A percentile compares a stretch with the other conserved stretches of the same genome.
phyloP scores from a whole-genome alignment of 768 basidiomycete genomes.

The Pulveroboletus ravenelii region DNA sequence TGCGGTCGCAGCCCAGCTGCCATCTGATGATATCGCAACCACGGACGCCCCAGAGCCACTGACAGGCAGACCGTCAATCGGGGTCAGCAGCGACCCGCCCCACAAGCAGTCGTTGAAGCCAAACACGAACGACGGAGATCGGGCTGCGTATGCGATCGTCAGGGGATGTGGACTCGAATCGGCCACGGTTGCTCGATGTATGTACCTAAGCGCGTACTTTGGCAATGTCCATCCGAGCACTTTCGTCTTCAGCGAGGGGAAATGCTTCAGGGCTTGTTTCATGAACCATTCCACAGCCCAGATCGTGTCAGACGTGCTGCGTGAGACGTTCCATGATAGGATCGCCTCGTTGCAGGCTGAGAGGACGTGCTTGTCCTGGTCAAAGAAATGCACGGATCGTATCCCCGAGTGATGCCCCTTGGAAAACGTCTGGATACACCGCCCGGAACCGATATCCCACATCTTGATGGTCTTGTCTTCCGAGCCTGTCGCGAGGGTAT shows the following conservation, averaged over 20 bases:
- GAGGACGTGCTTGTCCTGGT: slow-evolving; percentile 8
- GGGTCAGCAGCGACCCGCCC: neutral
- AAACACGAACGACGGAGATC: slow-evolving; percentile 9
- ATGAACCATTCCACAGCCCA: neutral
- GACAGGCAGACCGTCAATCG: neutral
- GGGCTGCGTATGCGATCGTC: neutral
- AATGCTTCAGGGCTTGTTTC: neutral
- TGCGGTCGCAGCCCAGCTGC: slow-evolving; percentile 13
- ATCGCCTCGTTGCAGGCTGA: slow-evolving; percentile 5
- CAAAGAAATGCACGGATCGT: slow-evolving; percentile 13
- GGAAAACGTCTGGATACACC: slow-evolving; percentile 10
- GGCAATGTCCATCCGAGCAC: slow-evolving; percentile 7
- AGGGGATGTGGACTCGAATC: neutral
- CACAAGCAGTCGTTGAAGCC: neutral
- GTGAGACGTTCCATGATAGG: slow-evolving; percentile 8
- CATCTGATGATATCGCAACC: slow-evolving; percentile 20
- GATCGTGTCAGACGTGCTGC: neutral
- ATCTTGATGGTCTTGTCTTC: slow-evolving; percentile 22
- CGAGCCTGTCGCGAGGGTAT: slow-evolving; percentile 19
- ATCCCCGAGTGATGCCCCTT: slow-evolving; percentile 12
- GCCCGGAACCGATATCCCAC: slow-evolving; percentile 19
- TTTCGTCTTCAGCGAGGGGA: slow-evolving; percentile 6
- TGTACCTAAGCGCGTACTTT: neutral
- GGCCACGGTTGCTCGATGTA: neutral
- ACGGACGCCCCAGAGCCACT: neutral